These are phyloP conservation scores for Carpinus viminea DNA, from an alignment of 306 rosid genomes.

Conservation along the genomic window DNA sequence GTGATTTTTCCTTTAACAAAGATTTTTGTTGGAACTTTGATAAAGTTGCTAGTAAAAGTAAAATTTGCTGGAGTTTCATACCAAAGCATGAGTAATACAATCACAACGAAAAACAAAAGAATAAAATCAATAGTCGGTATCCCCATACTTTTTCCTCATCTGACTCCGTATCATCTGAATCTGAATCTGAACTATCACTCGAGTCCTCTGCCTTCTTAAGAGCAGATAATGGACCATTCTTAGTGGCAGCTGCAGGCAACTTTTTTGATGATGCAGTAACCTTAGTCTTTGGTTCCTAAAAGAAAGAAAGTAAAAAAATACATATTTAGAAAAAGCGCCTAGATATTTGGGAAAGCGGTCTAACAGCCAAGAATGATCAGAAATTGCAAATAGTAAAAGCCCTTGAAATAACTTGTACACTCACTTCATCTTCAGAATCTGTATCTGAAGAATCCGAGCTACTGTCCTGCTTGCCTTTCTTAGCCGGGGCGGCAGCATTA, in stretches of 20 bases:
- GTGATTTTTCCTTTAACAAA: no score
- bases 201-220: constrained; percentile 34
- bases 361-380: neutral
- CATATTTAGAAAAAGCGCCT: neutral
- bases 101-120: neutral
- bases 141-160: constrained; percentile 37
- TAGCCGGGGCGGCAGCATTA: constrained; percentile 1
- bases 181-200: constrained; percentile 45
- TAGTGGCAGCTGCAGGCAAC: constrained; percentile 25
- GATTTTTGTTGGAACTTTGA: no score
- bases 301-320: neutral
- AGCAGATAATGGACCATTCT: constrained; percentile 20
- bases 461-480: constrained; percentile 21
- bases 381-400: neutral
- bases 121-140: neutral
- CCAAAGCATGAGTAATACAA: neutral
- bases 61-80: neutral
- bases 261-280: constrained; percentile 29
- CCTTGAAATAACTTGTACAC: neutral
- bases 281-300: constrained; percentile 40
- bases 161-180: constrained; percentile 55
- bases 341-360: neutral
- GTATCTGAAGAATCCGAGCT: constrained; percentile 38
- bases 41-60: neutral
- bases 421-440: constrained; percentile 50